phyloP scores from a whole-genome alignment of 352 stramenopile genomes.

The Phytophthora crassamura region DNA sequence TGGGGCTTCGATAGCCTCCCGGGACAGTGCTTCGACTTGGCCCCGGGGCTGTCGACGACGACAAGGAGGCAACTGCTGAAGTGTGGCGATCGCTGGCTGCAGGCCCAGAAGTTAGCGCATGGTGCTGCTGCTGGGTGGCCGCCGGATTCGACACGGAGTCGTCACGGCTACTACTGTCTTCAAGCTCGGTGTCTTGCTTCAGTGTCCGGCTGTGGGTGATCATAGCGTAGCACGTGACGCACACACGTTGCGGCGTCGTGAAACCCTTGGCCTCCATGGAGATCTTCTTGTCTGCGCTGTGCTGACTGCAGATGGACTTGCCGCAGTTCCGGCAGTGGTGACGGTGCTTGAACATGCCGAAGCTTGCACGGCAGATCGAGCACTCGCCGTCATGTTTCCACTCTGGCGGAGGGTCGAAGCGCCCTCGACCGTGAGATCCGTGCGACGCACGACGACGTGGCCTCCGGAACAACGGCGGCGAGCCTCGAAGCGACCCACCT shows the following conservation, averaged over 20 bases:
- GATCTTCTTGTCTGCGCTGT: conserved; percentile 86
- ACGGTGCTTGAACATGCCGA: conserved; percentile 88
- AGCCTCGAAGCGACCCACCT: conserved; percentile 27
- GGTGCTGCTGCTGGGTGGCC: conserved; percentile 42
- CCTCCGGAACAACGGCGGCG: conserved; percentile 30
- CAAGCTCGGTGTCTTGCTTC: conserved; percentile 46
- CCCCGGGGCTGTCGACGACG: conserved; percentile 1
- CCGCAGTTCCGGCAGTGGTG: conserved; percentile 88
- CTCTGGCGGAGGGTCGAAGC: conserved; percentile 65
- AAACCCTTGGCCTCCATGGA: conserved; percentile 75
- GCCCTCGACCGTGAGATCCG: conserved; percentile 24
- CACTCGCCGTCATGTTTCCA: conserved; percentile 84
- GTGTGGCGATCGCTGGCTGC: conserved; percentile 5
- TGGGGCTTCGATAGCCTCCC: conserved; percentile 20
- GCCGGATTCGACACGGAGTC: conserved; percentile 29
- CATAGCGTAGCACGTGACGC: conserved; percentile 77
- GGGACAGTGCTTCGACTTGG: conserved; percentile 14
- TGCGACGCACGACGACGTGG: conserved; percentile 39
- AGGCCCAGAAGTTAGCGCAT: conserved; percentile 18
- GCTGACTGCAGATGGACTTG: conserved; percentile 83
- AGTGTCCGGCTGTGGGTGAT: conserved; percentile 58
- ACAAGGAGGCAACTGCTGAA: conserved; percentile 23
- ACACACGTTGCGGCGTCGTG: conserved; percentile 79
- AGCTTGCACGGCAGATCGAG: conserved; percentile 76
- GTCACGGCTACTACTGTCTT: conserved; percentile 31